Evolutionary conservation across 1,139 yeast species (phyloP).

Genomic region (Saccharomyces hybrid): DNA sequence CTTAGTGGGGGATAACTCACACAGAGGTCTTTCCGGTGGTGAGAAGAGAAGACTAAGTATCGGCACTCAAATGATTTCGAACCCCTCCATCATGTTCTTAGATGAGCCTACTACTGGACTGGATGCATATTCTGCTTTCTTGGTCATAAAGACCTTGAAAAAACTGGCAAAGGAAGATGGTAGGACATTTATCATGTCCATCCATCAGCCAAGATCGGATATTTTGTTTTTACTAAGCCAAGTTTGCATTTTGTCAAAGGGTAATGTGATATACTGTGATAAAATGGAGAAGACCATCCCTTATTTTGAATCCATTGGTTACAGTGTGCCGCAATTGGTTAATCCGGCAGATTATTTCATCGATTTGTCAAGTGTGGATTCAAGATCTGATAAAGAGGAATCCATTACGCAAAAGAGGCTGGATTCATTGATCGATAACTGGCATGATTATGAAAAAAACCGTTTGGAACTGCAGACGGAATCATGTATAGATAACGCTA

Average conservation of each 20-base stretch:
- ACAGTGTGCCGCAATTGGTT: slow-evolving; percentile 38
- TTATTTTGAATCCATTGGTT: slow-evolving; percentile 47
- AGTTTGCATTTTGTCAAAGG: slow-evolving; percentile 61
- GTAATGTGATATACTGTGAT: slow-evolving; percentile 57
- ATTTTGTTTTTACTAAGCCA: slow-evolving; percentile 62
- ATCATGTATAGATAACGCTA: background rate
- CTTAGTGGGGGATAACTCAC: slow-evolving; percentile 42
- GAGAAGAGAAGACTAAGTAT: slow-evolving; percentile 73
- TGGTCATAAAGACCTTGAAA: slow-evolving; percentile 54
- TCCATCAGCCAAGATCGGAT: slow-evolving; percentile 82
- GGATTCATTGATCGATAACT: slow-evolving; percentile 38
- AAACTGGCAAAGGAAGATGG: slow-evolving; percentile 52
- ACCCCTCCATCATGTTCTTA: slow-evolving; percentile 67
- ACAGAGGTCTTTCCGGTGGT: slow-evolving; percentile 64
- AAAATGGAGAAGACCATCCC: slow-evolving; percentile 38
- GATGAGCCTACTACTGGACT: slow-evolving; percentile 91
- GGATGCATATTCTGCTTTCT: slow-evolving; percentile 69
- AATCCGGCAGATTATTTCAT: slow-evolving; percentile 63
- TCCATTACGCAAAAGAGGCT: slow-evolving; percentile 39
- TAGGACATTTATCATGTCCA: slow-evolving; percentile 64
- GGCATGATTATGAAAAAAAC: slow-evolving; percentile 37
- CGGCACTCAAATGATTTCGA: slow-evolving; percentile 69
- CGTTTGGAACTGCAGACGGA: slow-evolving; percentile 5
- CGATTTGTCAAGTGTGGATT: slow-evolving; percentile 65
- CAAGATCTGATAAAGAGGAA: slow-evolving; percentile 37